A percentile compares a stretch with the other conserved stretches of the same genome.
phyloP scores from a whole-genome alignment of 176 grass and related monocot genomes.

The Juncus effusus region DNA sequence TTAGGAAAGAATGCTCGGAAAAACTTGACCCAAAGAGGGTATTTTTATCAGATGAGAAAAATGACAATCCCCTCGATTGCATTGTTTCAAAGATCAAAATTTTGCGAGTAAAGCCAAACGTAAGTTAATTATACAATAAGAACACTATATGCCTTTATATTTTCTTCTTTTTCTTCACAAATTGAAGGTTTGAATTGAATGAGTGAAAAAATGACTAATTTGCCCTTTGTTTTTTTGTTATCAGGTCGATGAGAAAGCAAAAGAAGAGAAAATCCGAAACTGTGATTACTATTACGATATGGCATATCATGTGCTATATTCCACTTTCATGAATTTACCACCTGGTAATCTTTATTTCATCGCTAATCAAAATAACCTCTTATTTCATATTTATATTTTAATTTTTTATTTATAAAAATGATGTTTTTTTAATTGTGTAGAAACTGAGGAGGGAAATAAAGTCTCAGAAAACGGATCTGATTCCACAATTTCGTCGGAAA shows the following conservation, averaged over 20 bases:
- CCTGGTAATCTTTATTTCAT: constrained; percentile 28
- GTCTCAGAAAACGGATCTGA: constrained; percentile 1
- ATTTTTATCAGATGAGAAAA: constrained; percentile 87
- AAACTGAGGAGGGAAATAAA: too few relatives aligned
- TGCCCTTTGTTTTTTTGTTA: neutral
- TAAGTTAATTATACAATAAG: constrained; percentile 26
- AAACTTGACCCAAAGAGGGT: constrained; percentile 54
- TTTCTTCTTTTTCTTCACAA: neutral
- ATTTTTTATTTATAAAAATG: too few relatives aligned
- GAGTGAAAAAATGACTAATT: neutral
- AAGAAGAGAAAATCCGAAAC: constrained; percentile 32
- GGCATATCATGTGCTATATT: constrained; percentile 67
- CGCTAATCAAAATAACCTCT: neutral
- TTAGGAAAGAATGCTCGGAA: constrained; percentile 22
- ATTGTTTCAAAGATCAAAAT: constrained; percentile 63
- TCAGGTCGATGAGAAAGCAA: constrained; percentile 47
- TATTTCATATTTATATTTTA: neutral
- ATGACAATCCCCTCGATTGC: constrained; percentile 78
- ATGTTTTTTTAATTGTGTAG: too few relatives aligned
- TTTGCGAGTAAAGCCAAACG: constrained; percentile 53
- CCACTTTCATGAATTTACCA: constrained; percentile 65
- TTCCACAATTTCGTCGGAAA: constrained; percentile 58
- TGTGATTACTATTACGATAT: constrained; percentile 79
- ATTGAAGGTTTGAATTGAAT: neutral
- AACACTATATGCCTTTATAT: neutral